These are phyloP conservation scores for Cyberlindnera nakhonratchasimensis DNA, from an alignment of 805 yeast genomes.

Conservation along the genomic window DNA sequence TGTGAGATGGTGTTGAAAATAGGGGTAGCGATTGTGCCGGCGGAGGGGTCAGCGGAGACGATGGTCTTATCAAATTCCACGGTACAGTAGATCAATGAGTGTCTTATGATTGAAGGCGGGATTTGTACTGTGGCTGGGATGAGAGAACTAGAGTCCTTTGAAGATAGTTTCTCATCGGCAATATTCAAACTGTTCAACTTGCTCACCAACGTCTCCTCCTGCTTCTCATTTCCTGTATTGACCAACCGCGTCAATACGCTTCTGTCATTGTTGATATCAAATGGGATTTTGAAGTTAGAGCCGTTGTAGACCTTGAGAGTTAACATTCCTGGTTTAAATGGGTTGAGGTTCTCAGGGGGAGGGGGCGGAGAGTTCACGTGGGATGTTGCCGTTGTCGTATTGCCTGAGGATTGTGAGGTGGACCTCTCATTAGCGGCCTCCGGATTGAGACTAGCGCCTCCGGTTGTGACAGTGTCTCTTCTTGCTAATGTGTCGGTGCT, in stretches of 20 bases:
- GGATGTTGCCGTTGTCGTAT: not conserved
- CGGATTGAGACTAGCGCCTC: not conserved
- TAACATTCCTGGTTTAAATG: conserved; percentile 62
- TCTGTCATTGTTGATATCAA: conserved; percentile 61
- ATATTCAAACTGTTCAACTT: conserved; percentile 20
- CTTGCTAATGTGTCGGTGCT: conserved; percentile 10
- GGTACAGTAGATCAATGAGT: conserved; percentile 76
- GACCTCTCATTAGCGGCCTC: conserved; percentile 1
- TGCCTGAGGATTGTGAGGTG: conserved; percentile 8
- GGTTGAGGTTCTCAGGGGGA: conserved; percentile 13
- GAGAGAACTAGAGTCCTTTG: conserved; percentile 15
- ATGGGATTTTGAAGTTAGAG: conserved; percentile 64
- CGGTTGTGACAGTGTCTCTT: conserved; percentile 15
- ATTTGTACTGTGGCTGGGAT: conserved; percentile 55
- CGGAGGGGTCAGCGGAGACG: conserved; percentile 79
- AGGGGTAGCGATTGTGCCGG: conserved; percentile 75
- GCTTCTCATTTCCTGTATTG: conserved; percentile 43
- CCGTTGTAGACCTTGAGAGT: conserved; percentile 77
- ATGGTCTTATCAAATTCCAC: conserved; percentile 95
- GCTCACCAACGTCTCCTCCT: conserved; percentile 21
- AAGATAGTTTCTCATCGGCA: conserved; percentile 25
- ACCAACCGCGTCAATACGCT: conserved; percentile 63
- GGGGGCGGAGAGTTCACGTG: not conserved
- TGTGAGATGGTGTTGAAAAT: conserved; percentile 86
- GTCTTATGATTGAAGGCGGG: conserved; percentile 52